These are phyloP conservation scores for Termitomyces sp. DNA, from an alignment of 1,284 basidiomycete genomes.

Conservation along the genomic window DNA sequence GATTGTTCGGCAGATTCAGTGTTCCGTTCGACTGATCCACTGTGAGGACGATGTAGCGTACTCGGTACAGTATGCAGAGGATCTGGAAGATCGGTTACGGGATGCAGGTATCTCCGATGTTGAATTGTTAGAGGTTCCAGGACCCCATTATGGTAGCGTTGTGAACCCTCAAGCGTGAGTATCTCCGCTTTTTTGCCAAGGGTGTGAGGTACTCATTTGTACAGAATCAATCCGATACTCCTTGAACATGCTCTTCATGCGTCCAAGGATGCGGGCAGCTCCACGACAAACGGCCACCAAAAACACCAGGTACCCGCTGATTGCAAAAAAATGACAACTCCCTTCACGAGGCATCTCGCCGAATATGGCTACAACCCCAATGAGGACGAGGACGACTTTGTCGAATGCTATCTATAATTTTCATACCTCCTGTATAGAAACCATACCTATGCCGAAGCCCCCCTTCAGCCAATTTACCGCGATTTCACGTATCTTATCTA, in stretches of 20 bases:
- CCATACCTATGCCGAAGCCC: not conserved
- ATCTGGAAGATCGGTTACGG: constrained; percentile 17
- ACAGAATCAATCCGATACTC: constrained; percentile 24
- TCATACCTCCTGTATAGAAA: not conserved
- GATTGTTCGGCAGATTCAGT: constrained; percentile 20
- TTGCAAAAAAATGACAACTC: constrained; percentile 16
- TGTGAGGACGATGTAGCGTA: constrained; percentile 30
- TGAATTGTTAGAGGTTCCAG: constrained; percentile 21
- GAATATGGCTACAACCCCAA: constrained; percentile 20
- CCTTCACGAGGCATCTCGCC: constrained; percentile 16
- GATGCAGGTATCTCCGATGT: constrained; percentile 19
- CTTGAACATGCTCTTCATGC: constrained; percentile 18
- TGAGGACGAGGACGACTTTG: constrained; percentile 14
- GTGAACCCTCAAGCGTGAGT: constrained; percentile 24
- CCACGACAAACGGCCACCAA: not conserved
- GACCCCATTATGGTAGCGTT: constrained; percentile 26
- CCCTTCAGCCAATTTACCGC: not conserved
- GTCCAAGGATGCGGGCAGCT: not conserved
- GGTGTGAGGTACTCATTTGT: not conserved
- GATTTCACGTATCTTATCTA: not conserved
- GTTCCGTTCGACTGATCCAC: constrained; percentile 27
- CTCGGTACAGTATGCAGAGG: constrained; percentile 19
- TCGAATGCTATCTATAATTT: not conserved
- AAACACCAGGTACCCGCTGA: constrained; percentile 4
- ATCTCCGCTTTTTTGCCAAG: not conserved